A percentile compares a stretch with the other conserved stretches of the same genome.
phyloP scores from a whole-genome alignment of 2,329 filamentous ascomycete genomes.

The Fusarium tjaetaba region DNA sequence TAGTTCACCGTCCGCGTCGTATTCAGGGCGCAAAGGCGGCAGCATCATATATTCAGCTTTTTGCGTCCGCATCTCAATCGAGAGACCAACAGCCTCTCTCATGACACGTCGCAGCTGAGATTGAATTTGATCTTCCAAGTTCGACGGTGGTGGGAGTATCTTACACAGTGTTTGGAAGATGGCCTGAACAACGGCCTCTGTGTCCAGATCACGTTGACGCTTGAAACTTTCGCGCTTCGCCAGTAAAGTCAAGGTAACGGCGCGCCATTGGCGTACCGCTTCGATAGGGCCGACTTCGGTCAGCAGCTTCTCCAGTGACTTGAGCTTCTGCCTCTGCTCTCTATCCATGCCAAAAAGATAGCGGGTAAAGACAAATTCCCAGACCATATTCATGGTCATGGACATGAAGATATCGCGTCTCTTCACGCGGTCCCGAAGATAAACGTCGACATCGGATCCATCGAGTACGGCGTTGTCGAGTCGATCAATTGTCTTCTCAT shows the following conservation, averaged over 20 bases:
- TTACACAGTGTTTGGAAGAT: constrained; percentile 83
- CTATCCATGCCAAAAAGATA: constrained; percentile 99
- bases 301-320: constrained; percentile 91
- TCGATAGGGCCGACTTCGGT: constrained; percentile 85
- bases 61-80: constrained; percentile 97
- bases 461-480: constrained; percentile 95
- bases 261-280: constrained; percentile 97
- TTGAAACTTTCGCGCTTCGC: constrained; percentile 83
- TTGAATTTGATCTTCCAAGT: constrained; percentile 82
- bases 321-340: constrained; percentile 97
- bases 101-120: constrained; percentile 89
- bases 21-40: constrained; percentile 91
- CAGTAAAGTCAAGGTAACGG: constrained; percentile 90
- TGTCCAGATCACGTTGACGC: constrained; percentile 86
- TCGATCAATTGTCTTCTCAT: constrained; percentile 92
- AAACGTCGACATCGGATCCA: constrained; percentile 89
- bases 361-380: constrained; percentile 97
- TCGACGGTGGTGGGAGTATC: constrained; percentile 85
- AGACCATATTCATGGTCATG: constrained; percentile 98
- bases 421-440: constrained; percentile 86
- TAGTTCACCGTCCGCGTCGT: constrained; percentile 91
- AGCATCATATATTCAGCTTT: constrained; percentile 99
- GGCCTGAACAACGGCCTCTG: constrained; percentile 90
- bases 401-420: constrained; percentile 98
- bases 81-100: constrained; percentile 86